These are phyloP conservation scores for Oldenlandia corymbosa DNA, from an alignment of 257 asterid species.

Conservation along the genomic window DNA sequence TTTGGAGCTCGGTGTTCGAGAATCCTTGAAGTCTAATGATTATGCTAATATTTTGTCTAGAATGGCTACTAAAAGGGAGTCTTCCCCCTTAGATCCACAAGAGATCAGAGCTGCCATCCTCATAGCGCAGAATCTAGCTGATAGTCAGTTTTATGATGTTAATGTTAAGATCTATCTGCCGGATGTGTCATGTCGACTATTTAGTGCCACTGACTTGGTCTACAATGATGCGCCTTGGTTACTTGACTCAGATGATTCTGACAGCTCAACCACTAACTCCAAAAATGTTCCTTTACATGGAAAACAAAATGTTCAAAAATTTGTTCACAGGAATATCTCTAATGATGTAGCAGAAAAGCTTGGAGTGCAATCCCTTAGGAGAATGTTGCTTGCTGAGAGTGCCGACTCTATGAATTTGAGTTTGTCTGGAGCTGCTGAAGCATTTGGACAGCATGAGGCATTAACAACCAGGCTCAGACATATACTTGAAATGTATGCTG, in stretches of 20 bases:
- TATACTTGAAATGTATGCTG: conserved; percentile 98
- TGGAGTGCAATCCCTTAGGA: conserved; percentile 85
- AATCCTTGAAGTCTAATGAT: conserved; percentile 66
- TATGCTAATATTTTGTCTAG: conserved; percentile 68
- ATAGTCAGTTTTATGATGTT: conserved; percentile 57
- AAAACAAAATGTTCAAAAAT: conserved; percentile 59
- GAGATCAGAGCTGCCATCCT: conserved; percentile 80
- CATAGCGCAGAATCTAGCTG: conserved; percentile 88
- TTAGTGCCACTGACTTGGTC: conserved; percentile 60
- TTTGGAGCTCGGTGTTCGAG: conserved; percentile 80
- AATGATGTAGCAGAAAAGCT: conserved; percentile 97
- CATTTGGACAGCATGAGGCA: conserved; percentile 98
- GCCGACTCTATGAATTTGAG: conserved; percentile 95
- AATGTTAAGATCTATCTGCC: conserved; percentile 67
- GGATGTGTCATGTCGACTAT: conserved; percentile 68
- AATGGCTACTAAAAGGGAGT: conserved; percentile 70
- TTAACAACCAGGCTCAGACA: conserved; percentile 92
- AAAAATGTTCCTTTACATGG: conserved; percentile 43
- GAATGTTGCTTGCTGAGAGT: conserved; percentile 92
- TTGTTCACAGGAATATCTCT: conserved; percentile 85
- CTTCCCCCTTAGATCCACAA: conserved; percentile 62
- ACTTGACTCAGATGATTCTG: conserved; percentile 64
- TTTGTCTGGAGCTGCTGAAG: conserved; percentile 97
- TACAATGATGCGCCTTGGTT: conserved; percentile 98
- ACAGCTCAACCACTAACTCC: conserved; percentile 44